phyloP scores from a whole-genome alignment of 169 alveolate genomes.

The Plasmodium gonderi region DNA sequence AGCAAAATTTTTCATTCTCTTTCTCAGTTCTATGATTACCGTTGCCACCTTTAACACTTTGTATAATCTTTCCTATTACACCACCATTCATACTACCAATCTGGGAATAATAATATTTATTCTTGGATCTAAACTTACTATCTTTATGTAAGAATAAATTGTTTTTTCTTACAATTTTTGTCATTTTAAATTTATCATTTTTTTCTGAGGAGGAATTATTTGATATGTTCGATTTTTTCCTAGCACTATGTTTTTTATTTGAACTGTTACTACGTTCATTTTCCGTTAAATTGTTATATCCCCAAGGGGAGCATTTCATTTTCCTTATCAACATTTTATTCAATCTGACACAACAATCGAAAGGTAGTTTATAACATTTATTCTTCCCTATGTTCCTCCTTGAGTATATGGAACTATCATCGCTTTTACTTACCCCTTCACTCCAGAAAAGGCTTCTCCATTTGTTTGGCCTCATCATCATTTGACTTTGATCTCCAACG shows the following conservation, averaged over 20 bases:
- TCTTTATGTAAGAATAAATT: not conserved
- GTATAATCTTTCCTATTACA: not conserved
- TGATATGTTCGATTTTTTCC: not conserved
- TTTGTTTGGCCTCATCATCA: not conserved
- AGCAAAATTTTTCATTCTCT: not conserved
- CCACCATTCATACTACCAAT: not conserved
- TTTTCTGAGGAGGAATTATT: slow-evolving; percentile 11
- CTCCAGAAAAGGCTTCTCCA: not conserved
- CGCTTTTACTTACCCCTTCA: not conserved
- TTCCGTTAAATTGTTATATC: not conserved
- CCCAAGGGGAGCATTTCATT: slow-evolving; percentile 21
- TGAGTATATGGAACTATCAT: not conserved
- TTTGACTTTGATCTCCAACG: not conserved
- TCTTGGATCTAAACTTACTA: not conserved
- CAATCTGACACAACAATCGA: slow-evolving; percentile 9
- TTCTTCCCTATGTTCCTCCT: not conserved
- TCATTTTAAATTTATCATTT: not conserved
- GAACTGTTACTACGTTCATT: not conserved
- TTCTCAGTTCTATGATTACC: not conserved
- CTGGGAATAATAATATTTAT: not conserved
- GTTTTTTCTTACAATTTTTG: not conserved
- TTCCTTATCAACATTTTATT: slow-evolving; percentile 7
- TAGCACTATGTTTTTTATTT: not conserved
- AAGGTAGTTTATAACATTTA: not conserved
- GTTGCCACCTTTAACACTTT: not conserved